A percentile compares a stretch with the other conserved stretches of the same genome.
Evolutionary conservation across 352 stramenopile genomes (phyloP).

Genomic region (Globisporangium nagaii): DNA sequence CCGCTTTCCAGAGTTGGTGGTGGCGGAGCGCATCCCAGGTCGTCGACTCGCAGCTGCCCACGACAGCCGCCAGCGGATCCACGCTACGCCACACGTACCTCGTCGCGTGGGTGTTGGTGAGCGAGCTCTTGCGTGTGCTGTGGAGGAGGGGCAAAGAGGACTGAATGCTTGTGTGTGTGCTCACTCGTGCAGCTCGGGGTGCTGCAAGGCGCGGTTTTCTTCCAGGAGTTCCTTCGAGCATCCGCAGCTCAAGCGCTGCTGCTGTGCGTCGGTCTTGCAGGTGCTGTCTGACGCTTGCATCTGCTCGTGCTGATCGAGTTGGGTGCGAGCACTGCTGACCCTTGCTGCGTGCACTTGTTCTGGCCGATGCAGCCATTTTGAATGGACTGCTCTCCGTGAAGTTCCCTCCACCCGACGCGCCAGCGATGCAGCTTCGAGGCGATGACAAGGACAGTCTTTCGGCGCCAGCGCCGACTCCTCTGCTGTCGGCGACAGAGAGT

Average conservation of each 20-base stretch:
- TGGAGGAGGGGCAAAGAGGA: no score
- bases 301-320: no score
- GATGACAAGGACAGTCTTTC: neutral
- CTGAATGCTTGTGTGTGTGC: neutral
- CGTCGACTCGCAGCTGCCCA: neutral
- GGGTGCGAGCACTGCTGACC: no score
- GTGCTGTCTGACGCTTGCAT: no score
- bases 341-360: neutral
- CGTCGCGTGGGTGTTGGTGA: conserved; percentile 12
- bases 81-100: conserved; percentile 10
- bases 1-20: conserved; percentile 14
- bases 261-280: neutral
- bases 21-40: conserved; percentile 1
- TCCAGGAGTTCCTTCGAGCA: conserved; percentile 8
- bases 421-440: neutral
- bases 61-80: neutral
- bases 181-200: conserved; percentile 6
- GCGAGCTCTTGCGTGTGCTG: neutral
- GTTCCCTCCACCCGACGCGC: neutral
- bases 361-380: neutral
- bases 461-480: neutral
- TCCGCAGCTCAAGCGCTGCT: neutral
- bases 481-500: conserved; percentile 1
- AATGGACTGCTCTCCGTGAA: conserved; percentile 2
- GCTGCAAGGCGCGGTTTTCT: conserved; percentile 14